phyloP scores from a whole-genome alignment of 2,329 filamentous ascomycete genomes.

The Neonectria sp. region DNA sequence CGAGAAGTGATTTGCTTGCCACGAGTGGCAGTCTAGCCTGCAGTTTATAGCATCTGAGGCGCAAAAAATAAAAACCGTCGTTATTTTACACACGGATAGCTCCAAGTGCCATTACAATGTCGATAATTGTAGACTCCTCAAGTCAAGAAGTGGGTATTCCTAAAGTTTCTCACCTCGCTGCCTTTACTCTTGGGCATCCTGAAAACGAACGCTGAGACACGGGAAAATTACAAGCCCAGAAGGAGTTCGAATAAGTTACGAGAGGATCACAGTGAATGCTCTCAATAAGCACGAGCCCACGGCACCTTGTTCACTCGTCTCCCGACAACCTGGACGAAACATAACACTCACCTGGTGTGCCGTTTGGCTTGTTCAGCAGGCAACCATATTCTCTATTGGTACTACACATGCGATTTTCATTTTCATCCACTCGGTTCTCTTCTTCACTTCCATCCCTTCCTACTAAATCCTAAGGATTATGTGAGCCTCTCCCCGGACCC shows the following conservation, averaged over 20 bases:
- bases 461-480: not conserved
- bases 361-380: conserved; percentile 1
- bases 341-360: not conserved
- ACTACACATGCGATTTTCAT: not conserved
- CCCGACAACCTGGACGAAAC: not conserved
- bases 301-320: not conserved
- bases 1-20: not conserved
- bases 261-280: not conserved
- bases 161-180: not conserved
- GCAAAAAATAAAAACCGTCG: conserved; percentile 12
- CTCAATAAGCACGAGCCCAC: not conserved
- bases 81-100: not conserved
- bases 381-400: conserved; percentile 1
- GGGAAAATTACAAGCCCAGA: not conserved
- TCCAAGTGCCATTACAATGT: not conserved
- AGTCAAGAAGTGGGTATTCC: not conserved
- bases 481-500: not conserved
- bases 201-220: not conserved
- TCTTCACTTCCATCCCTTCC: not conserved
- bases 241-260: not conserved
- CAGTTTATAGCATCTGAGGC: conserved; percentile 1
- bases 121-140: not conserved
- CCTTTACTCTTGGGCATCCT: not conserved
- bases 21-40: not conserved
- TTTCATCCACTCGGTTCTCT: not conserved